Evolutionary conservation across 2,329 filamentous ascomycete genomes (phyloP).

Genomic region (Penicillium sp.): DNA sequence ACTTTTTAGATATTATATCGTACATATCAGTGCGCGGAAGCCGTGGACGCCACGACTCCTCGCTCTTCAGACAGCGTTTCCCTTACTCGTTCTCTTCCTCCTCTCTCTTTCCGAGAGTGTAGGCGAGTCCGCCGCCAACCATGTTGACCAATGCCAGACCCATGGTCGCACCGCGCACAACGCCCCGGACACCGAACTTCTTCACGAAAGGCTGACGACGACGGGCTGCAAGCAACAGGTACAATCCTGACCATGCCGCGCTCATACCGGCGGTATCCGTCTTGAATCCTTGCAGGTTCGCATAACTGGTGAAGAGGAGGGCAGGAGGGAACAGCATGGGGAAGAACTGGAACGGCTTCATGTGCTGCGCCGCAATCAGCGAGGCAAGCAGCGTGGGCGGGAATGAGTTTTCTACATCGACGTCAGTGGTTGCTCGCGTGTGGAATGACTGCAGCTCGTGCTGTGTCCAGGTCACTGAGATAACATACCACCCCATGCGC

Average conservation of each 20-base stretch:
- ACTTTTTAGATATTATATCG: constrained; percentile 5
- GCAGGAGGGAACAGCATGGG: constrained; percentile 69
- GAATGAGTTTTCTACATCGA: constrained; percentile 59
- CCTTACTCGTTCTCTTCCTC: constrained; percentile 35
- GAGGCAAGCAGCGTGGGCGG: constrained; percentile 66
- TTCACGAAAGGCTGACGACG: constrained; percentile 52
- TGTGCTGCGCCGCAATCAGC: constrained; percentile 65
- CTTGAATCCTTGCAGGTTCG: constrained; percentile 64
- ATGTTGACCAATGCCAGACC: constrained; percentile 49
- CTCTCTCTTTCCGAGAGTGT: constrained; percentile 45
- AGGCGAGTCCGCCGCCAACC: constrained; percentile 48
- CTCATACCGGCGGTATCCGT: constrained; percentile 65
- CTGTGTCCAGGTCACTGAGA: neutral
- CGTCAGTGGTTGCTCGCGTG: neutral
- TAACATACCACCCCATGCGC: constrained; percentile 47
- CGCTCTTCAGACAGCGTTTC: neutral
- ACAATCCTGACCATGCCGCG: constrained; percentile 66
- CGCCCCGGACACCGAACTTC: constrained; percentile 47
- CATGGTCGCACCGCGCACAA: constrained; percentile 49
- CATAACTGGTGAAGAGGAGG: constrained; percentile 65
- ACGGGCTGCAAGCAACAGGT: constrained; percentile 63
- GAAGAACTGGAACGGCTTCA: constrained; percentile 64
- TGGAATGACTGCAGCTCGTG: neutral
- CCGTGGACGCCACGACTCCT: neutral
- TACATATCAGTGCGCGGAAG: neutral